These are phyloP conservation scores for Mimosa bimucronata DNA, from an alignment of 306 rosid genomes.

Conservation along the genomic window DNA sequence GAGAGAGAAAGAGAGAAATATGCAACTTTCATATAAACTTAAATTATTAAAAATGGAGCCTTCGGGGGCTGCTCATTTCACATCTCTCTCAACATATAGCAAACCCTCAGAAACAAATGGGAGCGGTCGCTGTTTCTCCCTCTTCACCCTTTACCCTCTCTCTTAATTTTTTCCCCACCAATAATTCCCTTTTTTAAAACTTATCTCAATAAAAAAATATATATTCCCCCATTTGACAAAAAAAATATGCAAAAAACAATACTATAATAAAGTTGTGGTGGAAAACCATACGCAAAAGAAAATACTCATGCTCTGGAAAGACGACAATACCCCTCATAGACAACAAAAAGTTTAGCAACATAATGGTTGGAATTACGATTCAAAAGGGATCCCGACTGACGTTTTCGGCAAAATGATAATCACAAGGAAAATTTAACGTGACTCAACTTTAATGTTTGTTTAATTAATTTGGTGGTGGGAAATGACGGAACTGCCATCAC, in stretches of 20 bases:
- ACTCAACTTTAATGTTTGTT: background rate
- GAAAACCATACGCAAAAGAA: constrained; percentile 32
- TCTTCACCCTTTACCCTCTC: constrained; percentile 38
- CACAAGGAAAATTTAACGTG: constrained; percentile 9
- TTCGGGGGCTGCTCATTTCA: constrained; percentile 48
- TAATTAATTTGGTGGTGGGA: background rate
- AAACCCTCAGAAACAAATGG: constrained; percentile 39
- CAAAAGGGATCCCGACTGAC: background rate
- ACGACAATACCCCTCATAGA: constrained; percentile 38
- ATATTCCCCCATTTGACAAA: constrained; percentile 30
- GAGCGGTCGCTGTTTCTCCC: constrained; percentile 67
- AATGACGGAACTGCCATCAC: constrained; percentile 38
- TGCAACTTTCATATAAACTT: constrained; percentile 33
- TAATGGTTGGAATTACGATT: background rate
- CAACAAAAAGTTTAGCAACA: constrained; percentile 18
- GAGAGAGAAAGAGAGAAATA: constrained; percentile 34
- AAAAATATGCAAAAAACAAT: background rate
- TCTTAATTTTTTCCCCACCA: constrained; percentile 52
- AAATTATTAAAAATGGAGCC: constrained; percentile 50
- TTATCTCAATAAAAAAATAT: background rate
- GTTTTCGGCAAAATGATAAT: background rate
- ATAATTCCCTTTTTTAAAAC: constrained; percentile 43
- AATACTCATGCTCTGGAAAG: constrained; percentile 28
- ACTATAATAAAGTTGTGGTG: constrained; percentile 12
- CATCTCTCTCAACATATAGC: constrained; percentile 57